Evolutionary conservation across 1,284 basidiomycete genomes (phyloP), one percentile per base, ranked within the genome.

Genomic region (Cutaneotrichosporon dermatis): DNA sequence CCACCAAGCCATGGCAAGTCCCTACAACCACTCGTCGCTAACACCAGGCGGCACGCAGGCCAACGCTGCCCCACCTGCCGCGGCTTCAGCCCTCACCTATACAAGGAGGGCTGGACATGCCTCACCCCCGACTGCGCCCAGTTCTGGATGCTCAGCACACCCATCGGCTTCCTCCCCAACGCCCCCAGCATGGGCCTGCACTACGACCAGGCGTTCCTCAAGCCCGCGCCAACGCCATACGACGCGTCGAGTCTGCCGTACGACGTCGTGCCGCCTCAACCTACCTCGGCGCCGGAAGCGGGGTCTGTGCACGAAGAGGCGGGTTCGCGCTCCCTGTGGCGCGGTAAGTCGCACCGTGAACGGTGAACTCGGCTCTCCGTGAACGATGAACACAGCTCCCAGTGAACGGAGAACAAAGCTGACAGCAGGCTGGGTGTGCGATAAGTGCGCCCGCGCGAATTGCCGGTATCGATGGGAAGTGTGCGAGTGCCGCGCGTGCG

Each of bases 401-500:
- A n/a, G n/a, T n/a, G n/a, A n/a, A n/a, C n/a, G n/a, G n/a, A n/a
- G n/a, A n/a, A 25, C 25, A 2, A 25, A 25, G 25, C 25, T 25
- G 25, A 25, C 25, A 25, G 25, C 51, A 72, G 71, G 72, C 8
- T 76, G 72, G 72, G 72, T 74, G 4, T 76, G 74, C 49, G 50
- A 51, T 10, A 54, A 39, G 15, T 76, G 74, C 49, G 71, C 70
- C 6, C 58, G 74, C n/a, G 74, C 74, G 2, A 76, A 76, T 63
- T 73, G 71, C 52, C 66, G 74, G 40, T 71, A 68, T 53, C 60
- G 71, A 8, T 76, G 74, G 74, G 73, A 76, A 55, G 62, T 70
- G 35, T 70, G 66, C 69, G 65, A 59, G 57, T 64, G 62, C 25
- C 54, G 57, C 37, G 59, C 54, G 40, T 65, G 63, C 39, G 58